These are phyloP conservation scores for Argentina anserina DNA, from an alignment of 306 rosid species.

Conservation along the genomic window DNA sequence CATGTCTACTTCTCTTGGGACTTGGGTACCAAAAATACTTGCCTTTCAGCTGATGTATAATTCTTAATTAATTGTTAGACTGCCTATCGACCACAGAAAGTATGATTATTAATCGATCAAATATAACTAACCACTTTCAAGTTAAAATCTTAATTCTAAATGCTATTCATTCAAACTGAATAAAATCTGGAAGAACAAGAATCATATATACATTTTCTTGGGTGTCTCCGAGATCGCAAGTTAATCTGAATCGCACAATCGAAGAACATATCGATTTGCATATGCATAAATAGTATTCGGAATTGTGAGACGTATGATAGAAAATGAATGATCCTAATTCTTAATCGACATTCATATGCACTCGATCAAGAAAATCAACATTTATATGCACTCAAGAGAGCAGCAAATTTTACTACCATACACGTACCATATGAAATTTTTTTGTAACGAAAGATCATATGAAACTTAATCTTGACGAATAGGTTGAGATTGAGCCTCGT, in stretches of 20 bases:
- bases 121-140: neutral
- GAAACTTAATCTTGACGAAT: neutral
- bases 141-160: neutral
- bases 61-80: neutral
- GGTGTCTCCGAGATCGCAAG: neutral
- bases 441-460: neutral
- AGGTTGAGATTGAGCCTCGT: neutral
- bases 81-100: neutral
- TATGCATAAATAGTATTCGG: neutral
- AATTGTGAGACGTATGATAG: neutral
- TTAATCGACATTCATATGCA: neutral
- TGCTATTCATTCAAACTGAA: neutral
- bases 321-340: neutral
- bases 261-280: neutral
- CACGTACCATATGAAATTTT: neutral
- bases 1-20: conserved; percentile 4
- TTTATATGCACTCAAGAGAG: neutral
- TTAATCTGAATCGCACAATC: neutral
- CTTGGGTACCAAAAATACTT: conserved; percentile 12
- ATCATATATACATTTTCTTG: neutral
- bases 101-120: neutral
- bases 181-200: no score
- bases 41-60: neutral
- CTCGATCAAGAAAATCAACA: neutral
- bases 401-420: neutral